These are phyloP conservation scores for Dysphania ambrosioides DNA, from an alignment of 148 eudicot genomes.

Conservation along the genomic window DNA sequence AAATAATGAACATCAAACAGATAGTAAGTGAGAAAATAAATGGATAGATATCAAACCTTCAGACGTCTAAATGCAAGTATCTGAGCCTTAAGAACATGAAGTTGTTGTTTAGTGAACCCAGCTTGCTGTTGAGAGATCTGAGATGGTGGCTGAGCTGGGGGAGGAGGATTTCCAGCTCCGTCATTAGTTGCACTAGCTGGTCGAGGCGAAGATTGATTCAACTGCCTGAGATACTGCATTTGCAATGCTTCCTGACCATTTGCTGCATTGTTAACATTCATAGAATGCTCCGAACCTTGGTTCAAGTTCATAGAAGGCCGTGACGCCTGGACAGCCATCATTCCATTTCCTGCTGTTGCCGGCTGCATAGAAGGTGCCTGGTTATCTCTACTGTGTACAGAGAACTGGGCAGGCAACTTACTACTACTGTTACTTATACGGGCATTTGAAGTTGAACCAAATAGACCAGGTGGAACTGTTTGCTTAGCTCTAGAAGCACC, in stretches of 20 bases:
- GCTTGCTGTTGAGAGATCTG: constrained; percentile 40
- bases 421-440: constrained; percentile 27
- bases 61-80: constrained; percentile 89
- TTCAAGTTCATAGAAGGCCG: constrained; percentile 61
- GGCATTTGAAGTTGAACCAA: constrained; percentile 44
- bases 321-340: constrained; percentile 52
- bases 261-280: constrained; percentile 39
- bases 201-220: constrained; percentile 58
- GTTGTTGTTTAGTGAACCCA: constrained; percentile 84
- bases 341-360: constrained; percentile 48
- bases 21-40: constrained; percentile 13
- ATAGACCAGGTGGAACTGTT: constrained; percentile 43
- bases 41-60: constrained; percentile 50
- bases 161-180: constrained; percentile 41
- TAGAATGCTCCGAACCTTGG: constrained; percentile 62
- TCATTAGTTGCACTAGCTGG: constrained; percentile 48
- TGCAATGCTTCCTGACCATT: constrained; percentile 54
- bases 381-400: constrained; percentile 54
- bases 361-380: constrained; percentile 56
- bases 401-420: constrained; percentile 42
- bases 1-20: constrained; percentile 15
- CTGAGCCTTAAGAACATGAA: constrained; percentile 93
- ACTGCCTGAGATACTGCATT: constrained; percentile 55
- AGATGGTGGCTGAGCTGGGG: constrained; percentile 46
- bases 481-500: constrained; percentile 61